phyloP scores from a whole-genome alignment of 2,329 filamentous ascomycete genomes.

The Lecanoromycetidae sp. region DNA sequence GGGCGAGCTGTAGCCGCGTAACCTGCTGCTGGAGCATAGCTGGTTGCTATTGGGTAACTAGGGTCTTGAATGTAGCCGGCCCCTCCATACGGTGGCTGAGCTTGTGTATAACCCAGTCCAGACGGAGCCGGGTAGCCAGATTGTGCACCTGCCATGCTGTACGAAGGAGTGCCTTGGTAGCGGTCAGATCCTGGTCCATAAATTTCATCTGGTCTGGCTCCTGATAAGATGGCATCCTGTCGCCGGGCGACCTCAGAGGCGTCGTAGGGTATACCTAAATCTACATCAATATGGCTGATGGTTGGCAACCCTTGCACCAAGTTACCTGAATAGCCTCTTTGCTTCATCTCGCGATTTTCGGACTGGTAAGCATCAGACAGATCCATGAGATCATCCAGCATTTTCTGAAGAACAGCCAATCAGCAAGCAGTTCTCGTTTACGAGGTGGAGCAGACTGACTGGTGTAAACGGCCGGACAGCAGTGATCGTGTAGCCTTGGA shows the following conservation, averaged over 20 bases:
- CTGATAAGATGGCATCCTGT: constrained; percentile 5
- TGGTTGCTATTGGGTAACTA: constrained; percentile 7
- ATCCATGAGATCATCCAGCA: constrained; percentile 16
- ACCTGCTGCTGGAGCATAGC: constrained; percentile 6
- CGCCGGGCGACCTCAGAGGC: constrained; percentile 10
- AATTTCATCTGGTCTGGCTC: neutral
- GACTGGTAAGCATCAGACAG: constrained; percentile 14
- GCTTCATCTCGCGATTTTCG: constrained; percentile 13
- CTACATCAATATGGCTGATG: constrained; percentile 1
- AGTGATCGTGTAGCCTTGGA: constrained; percentile 15
- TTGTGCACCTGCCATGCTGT: constrained; percentile 3
- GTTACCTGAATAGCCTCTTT: constrained; percentile 14
- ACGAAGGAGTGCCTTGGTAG: neutral
- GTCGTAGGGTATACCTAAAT: constrained; percentile 13
- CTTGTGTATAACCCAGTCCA: no score
- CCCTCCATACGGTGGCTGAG: no score
- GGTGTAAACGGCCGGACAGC: constrained; percentile 19
- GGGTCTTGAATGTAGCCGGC: constrained; percentile 8
- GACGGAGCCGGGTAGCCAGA: constrained; percentile 7
- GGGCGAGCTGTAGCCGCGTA: constrained; percentile 2
- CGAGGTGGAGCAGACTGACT: constrained; percentile 8
- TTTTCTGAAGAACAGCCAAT: constrained; percentile 11
- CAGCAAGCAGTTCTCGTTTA: neutral
- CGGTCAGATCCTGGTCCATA: neutral
- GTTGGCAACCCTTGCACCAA: neutral